These are phyloP conservation scores for Polychaeton citri DNA, from an alignment of 2,329 filamentous ascomycete genomes.

Conservation along the genomic window DNA sequence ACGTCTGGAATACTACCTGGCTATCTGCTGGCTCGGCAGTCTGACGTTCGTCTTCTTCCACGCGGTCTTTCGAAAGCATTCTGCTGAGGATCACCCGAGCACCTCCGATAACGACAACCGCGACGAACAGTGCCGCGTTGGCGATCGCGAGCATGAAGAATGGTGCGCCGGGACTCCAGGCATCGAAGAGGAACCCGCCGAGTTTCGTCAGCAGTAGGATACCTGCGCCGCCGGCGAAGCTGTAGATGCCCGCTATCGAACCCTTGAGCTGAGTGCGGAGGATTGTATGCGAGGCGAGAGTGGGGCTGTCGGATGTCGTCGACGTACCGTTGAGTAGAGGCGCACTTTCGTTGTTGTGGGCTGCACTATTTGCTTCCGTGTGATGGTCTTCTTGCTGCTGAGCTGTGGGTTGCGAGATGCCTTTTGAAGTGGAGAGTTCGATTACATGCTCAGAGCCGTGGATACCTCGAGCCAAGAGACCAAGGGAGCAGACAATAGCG, in stretches of 20 bases:
- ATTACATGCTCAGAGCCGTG: conserved; percentile 24
- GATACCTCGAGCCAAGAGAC: conserved; percentile 70
- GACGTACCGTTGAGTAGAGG: conserved; percentile 10
- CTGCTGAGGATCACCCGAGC: no score
- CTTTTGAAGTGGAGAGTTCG: background rate
- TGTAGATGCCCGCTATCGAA: conserved; percentile 89
- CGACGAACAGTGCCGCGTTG: conserved; percentile 57
- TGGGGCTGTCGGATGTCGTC: background rate
- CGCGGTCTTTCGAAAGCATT: no score
- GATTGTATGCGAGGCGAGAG: conserved; percentile 1
- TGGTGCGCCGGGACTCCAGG: conserved; percentile 57
- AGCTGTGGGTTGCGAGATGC: background rate
- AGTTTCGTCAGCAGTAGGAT: conserved; percentile 86
- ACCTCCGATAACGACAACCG: conserved; percentile 15
- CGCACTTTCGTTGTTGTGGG: conserved; percentile 11
- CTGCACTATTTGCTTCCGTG: conserved; percentile 1
- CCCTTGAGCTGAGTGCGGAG: conserved; percentile 58
- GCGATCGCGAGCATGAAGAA: conserved; percentile 93
- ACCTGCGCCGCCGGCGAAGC: conserved; percentile 74
- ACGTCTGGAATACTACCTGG: no score
- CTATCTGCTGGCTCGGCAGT: no score
- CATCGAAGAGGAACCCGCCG: conserved; percentile 77
- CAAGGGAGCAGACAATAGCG: conserved; percentile 90
- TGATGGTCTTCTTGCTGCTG: conserved; percentile 2
- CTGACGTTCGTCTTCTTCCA: no score